Evolutionary conservation across 2,329 filamentous ascomycete genomes (phyloP).

Genomic region (Monosporascus sp.): DNA sequence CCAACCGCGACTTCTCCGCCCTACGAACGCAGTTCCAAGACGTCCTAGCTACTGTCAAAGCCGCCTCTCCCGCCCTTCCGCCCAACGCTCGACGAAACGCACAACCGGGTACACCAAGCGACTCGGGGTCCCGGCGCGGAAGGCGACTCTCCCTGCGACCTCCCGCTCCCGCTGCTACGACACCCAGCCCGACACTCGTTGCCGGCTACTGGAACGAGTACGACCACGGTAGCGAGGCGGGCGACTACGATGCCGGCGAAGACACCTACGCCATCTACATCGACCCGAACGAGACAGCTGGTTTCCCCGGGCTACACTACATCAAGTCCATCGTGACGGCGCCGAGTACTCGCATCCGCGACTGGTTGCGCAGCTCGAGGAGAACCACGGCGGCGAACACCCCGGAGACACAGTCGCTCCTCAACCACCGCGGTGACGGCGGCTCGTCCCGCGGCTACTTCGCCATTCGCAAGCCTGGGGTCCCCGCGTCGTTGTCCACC

Average conservation of each 20-base stretch:
- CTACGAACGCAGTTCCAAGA: slow-evolving; percentile 47
- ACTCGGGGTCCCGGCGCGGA: slow-evolving; percentile 5
- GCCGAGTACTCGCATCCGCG: slow-evolving; percentile 46
- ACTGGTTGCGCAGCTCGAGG: slow-evolving; percentile 39
- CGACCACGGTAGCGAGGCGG: slow-evolving; percentile 69
- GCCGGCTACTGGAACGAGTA: slow-evolving; percentile 77
- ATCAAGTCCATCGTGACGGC: slow-evolving; percentile 47
- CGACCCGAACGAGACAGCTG: slow-evolving; percentile 57
- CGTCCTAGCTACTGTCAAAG: slow-evolving; percentile 41
- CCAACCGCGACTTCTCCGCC: slow-evolving; percentile 56
- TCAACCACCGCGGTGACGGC: slow-evolving; percentile 6
- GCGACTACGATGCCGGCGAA: slow-evolving; percentile 44
- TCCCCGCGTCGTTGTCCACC: slow-evolving; percentile 6
- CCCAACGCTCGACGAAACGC: slow-evolving; percentile 11
- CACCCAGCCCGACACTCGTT: slow-evolving; percentile 6
- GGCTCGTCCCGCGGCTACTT: slow-evolving; percentile 22
- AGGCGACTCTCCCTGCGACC: slow-evolving; percentile 14
- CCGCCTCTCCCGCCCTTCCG: slow-evolving; percentile 34
- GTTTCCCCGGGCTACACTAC: slow-evolving; percentile 59
- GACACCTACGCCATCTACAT: slow-evolving; percentile 69
- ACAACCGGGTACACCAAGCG: slow-evolving; percentile 7
- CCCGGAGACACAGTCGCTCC: slow-evolving; percentile 23
- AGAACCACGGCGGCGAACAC: background rate
- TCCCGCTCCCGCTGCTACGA: background rate
- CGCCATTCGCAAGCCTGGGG: slow-evolving; percentile 10